Evolutionary conservation across 2,329 filamentous ascomycete genomes (phyloP), one percentile per base, ranked within the genome.

Genomic region (Colletotrichum echinochloae): DNA sequence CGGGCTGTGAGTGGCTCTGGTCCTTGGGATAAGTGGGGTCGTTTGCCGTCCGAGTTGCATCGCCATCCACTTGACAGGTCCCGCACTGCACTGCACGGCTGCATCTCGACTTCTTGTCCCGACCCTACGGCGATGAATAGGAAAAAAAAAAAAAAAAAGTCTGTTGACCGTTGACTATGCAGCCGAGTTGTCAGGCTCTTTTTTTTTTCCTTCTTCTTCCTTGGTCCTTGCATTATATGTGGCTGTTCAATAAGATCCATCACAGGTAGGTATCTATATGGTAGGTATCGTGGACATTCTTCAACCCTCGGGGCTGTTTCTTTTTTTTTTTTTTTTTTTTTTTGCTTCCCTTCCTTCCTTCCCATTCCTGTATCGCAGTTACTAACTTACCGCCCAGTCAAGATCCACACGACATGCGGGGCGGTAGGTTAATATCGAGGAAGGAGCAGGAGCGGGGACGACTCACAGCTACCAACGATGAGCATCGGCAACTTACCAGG

Each of bases 341-440:
- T 3, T 12, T 46, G n/a, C 14, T 23, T 46, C 8, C 1, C 3
- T 41, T 54, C n/a, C 9, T 41, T 28, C 11, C n/a, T 35, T 28
- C 11, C 30, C 30, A n/a, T 20, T 44, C 20, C 28, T 30, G 8
- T 18, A 7, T 35, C 18, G 2, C 28, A 1, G 51, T 23, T 7
- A 7, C 51, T 6, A n/a, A n/a, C n/a, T n/a, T 54, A 5, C 28
- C 35, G 26, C 51, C 51, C 51, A 11, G 5, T 54, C 20, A 8
- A 8, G 60, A 39, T 23, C 66, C 66, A 65, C 46, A 54, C 5
- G 2, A 9, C 16, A 16, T 69, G 66, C 66, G 66, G 66, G 61
- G 66, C 60, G 23, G n/a, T 8, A 52, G 44, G 44, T 12, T 23
- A 46, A 61, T 16, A 14, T 28, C 28, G 59, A 51, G 44, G 44